Evolutionary conservation across 2,329 filamentous ascomycete species (phyloP).

Genomic region (Penicillium sp.): DNA sequence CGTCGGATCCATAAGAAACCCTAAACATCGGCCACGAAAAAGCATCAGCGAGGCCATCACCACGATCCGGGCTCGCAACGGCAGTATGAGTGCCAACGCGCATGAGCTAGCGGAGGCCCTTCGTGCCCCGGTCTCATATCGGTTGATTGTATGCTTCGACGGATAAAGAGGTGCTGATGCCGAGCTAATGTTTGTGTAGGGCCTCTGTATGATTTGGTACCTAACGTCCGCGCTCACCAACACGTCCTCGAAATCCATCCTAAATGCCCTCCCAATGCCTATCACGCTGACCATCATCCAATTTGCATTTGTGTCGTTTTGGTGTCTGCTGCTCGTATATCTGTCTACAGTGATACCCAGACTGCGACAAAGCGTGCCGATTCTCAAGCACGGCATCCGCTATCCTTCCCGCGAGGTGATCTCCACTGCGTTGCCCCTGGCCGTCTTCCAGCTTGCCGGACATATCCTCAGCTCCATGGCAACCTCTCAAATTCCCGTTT

Average conservation of each 20-base stretch:
- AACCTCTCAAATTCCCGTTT: conserved; percentile 92
- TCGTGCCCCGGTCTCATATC: conserved; percentile 84
- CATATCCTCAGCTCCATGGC: conserved; percentile 93
- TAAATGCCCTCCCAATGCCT: conserved; percentile 86
- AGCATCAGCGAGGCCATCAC: conserved; percentile 86
- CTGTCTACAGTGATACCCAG: conserved; percentile 71
- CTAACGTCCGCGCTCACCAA: conserved; percentile 93
- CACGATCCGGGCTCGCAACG: conserved; percentile 76
- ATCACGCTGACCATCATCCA: conserved; percentile 90
- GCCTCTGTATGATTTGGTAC: conserved; percentile 89
- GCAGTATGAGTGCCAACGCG: conserved; percentile 87
- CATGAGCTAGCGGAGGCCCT: conserved; percentile 91
- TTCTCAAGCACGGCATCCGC: conserved; percentile 80
- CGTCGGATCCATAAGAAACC: conserved; percentile 32
- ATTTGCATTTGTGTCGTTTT: conserved; percentile 87
- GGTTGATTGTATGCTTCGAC: conserved; percentile 69
- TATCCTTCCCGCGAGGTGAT: conserved; percentile 79
- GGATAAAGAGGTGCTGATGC: neutral
- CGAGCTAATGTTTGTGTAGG: conserved; percentile 60
- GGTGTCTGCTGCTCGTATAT: conserved; percentile 79
- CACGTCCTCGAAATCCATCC: conserved; percentile 94
- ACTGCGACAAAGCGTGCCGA: conserved; percentile 71
- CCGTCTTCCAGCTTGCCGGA: conserved; percentile 87
- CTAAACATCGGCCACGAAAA: conserved; percentile 71
- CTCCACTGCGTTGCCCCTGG: conserved; percentile 83